A percentile compares a stretch with the other conserved stretches of the same genome.
Evolutionary conservation across 768 basidiomycete species (phyloP).

Genomic region (Xerocomellus dryophilus): DNA sequence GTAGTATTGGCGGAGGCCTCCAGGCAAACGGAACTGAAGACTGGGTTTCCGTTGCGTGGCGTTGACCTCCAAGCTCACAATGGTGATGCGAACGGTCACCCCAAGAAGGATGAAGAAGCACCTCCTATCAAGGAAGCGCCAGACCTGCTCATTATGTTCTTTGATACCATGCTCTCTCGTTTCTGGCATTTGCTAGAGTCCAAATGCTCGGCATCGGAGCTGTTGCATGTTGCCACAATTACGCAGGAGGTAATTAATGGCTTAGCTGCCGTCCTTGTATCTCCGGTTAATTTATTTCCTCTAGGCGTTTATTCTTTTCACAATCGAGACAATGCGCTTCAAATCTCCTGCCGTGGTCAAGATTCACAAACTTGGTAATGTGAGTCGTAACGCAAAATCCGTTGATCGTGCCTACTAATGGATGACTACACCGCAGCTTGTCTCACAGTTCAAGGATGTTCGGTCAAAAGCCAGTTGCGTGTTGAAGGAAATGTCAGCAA

Average conservation of each 20-base stretch:
- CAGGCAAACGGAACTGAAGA: slow-evolving; percentile 68
- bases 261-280: not conserved
- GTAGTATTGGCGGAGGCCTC: slow-evolving; percentile 73
- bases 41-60: slow-evolving; percentile 64
- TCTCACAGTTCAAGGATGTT: slow-evolving; percentile 61
- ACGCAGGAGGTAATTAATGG: slow-evolving; percentile 60
- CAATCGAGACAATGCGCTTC: slow-evolving; percentile 70
- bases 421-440: slow-evolving; percentile 46
- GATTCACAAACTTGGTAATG: slow-evolving; percentile 68
- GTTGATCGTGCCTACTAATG: not conserved
- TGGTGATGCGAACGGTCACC: slow-evolving; percentile 38
- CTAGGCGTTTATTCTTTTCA: slow-evolving; percentile 71
- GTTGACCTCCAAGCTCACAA: slow-evolving; percentile 43
- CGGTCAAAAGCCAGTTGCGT: slow-evolving; percentile 49
- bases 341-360: slow-evolving; percentile 67
- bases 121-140: slow-evolving; percentile 65
- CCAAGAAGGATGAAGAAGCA: slow-evolving; percentile 71
- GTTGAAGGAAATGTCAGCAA: slow-evolving; percentile 56
- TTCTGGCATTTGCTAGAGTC: slow-evolving; percentile 45
- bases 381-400: slow-evolving; percentile 34
- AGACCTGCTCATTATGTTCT: slow-evolving; percentile 50
- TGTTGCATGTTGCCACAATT: slow-evolving; percentile 71
- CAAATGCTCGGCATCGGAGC: slow-evolving; percentile 44
- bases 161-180: slow-evolving; percentile 56
- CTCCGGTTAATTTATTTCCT: not conserved